phyloP scores from a whole-genome alignment of 2,329 filamentous ascomycete genomes.

The Talaromyces sp. region DNA sequence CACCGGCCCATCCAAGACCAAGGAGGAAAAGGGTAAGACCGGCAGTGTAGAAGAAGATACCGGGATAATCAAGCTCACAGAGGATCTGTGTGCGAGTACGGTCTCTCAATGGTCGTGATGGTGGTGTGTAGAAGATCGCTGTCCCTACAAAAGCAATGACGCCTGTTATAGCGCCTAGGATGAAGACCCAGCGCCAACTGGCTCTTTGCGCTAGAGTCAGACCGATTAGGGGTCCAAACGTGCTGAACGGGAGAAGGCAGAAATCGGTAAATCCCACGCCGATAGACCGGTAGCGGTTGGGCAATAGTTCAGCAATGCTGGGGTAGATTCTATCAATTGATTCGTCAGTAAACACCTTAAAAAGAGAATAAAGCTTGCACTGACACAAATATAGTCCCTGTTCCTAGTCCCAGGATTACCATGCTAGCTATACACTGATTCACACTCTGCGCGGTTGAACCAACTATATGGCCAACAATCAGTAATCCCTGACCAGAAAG shows the following conservation, averaged over 20 bases:
- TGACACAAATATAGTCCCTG: neutral
- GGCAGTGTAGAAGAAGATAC: neutral
- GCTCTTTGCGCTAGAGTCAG: neutral
- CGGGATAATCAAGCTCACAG: neutral
- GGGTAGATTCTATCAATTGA: neutral
- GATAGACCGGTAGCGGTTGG: conserved; percentile 1
- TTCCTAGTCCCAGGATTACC: neutral
- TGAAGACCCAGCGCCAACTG: neutral
- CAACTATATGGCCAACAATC: neutral
- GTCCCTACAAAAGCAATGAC: neutral
- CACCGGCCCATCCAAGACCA: neutral
- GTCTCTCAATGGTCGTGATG: neutral
- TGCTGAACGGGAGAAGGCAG: neutral
- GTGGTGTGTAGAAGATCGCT: neutral
- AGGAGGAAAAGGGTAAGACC: neutral
- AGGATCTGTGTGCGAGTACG: neutral
- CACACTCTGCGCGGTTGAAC: neutral
- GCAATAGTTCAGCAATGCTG: neutral
- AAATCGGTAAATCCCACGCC: neutral
- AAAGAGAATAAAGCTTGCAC: neutral
- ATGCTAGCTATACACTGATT: neutral
- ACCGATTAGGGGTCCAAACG: neutral
- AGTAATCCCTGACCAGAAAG: neutral
- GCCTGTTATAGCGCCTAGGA: neutral
- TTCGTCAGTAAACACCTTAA: neutral